phyloP scores from a whole-genome alignment of 2,329 filamentous ascomycete species.

The Fusarium virguliforme region DNA sequence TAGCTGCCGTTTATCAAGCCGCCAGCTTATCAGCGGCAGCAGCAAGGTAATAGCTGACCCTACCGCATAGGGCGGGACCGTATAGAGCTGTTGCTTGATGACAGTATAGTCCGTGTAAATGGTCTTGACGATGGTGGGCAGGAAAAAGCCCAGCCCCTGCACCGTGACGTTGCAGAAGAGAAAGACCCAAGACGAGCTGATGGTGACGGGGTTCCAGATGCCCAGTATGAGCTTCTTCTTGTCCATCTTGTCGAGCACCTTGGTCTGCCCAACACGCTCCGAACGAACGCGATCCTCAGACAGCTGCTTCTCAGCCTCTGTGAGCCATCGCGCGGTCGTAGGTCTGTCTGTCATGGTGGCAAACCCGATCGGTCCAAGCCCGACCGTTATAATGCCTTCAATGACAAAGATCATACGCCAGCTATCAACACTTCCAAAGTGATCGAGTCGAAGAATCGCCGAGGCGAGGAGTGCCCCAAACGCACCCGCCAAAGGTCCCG shows the following conservation, averaged over 20 bases:
- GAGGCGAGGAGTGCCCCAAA: constrained; percentile 76
- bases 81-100: constrained; percentile 72
- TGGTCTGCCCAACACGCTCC: constrained; percentile 71
- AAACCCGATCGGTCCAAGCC: constrained; percentile 16
- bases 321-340: constrained; percentile 75
- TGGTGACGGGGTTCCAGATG: constrained; percentile 70
- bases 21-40: constrained; percentile 68
- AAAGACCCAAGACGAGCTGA: constrained; percentile 70
- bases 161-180: constrained; percentile 77
- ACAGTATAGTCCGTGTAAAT: constrained; percentile 72
- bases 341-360: constrained; percentile 77
- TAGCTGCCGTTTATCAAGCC: constrained; percentile 68
- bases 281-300: constrained; percentile 72
- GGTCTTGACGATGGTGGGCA: constrained; percentile 74
- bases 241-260: constrained; percentile 73
- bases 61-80: constrained; percentile 74
- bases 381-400: constrained; percentile 63
- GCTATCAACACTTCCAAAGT: constrained; percentile 68
- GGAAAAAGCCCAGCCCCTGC: constrained; percentile 76
- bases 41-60: constrained; percentile 72
- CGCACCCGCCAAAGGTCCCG: constrained; percentile 74
- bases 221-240: constrained; percentile 68
- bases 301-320: constrained; percentile 73
- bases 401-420: constrained; percentile 81
- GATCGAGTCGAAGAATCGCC: constrained; percentile 71